phyloP scores from a whole-genome alignment of 768 basidiomycete genomes.

The Boletus subparvulus region DNA sequence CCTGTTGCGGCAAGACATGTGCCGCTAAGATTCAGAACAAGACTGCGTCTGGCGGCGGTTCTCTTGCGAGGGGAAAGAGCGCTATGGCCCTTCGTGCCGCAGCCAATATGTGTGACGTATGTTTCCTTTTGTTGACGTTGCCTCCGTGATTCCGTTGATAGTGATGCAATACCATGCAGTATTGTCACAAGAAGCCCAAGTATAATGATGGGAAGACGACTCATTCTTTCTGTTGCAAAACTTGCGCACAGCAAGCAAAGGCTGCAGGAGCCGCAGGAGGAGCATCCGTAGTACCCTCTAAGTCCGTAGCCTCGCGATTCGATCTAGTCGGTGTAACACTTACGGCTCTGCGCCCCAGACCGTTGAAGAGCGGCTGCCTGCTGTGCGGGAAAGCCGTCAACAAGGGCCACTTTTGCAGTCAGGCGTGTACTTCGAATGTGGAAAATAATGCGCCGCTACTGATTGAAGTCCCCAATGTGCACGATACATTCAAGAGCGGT shows the following conservation, averaged over 20 bases:
- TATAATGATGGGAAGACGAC: slow-evolving; percentile 56
- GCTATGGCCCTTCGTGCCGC: slow-evolving; percentile 26
- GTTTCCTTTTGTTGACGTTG: slow-evolving; percentile 19
- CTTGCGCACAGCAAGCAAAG: slow-evolving; percentile 53
- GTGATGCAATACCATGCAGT: slow-evolving; percentile 34
- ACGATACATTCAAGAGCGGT: slow-evolving; percentile 69
- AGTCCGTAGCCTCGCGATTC: slow-evolving; percentile 28
- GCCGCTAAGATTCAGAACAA: slow-evolving; percentile 45
- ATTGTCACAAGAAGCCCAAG: slow-evolving; percentile 60
- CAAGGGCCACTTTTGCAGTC: slow-evolving; percentile 63
- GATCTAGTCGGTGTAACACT: slow-evolving; percentile 30
- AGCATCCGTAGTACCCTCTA: slow-evolving; percentile 24
- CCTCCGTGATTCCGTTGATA: background rate
- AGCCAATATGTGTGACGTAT: slow-evolving; percentile 50
- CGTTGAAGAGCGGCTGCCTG: slow-evolving; percentile 49
- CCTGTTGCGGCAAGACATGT: slow-evolving; percentile 60
- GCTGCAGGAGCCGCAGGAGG: slow-evolving; percentile 27
- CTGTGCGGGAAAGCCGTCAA: slow-evolving; percentile 62
- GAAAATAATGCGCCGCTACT: slow-evolving; percentile 55
- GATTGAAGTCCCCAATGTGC: slow-evolving; percentile 57
- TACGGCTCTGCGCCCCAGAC: slow-evolving; percentile 33
- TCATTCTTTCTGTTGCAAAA: slow-evolving; percentile 64
- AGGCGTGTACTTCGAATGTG: slow-evolving; percentile 53
- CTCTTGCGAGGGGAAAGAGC: slow-evolving; percentile 27
- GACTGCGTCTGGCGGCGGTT: slow-evolving; percentile 23